Evolutionary conservation across 495 filamentous ascomycete genomes (phyloP), one percentile per base, ranked within the genome.

Genomic region (Elasticomyces elasticus): DNA sequence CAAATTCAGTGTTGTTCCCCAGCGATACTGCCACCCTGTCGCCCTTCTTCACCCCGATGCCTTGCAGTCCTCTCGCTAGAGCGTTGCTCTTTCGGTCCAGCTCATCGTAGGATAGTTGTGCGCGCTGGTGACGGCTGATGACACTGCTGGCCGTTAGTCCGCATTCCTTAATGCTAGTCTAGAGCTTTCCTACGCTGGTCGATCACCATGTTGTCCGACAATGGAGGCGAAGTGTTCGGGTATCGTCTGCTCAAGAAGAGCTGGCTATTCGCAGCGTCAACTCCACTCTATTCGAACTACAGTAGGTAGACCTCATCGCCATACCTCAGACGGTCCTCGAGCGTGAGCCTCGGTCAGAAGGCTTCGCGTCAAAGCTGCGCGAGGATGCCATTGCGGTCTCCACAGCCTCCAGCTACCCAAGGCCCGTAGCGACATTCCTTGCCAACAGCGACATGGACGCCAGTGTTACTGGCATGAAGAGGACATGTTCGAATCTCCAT

Each of bases 21-120:
- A 95, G 67, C 60, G 82, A 87, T 13, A 95, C 85, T 9, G 84
- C 89, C 11, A 96, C 86, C 22, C 89, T 75, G 60, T 94, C 87
- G 1, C 89, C 90, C 62, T 87, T 95, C 56, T 72, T 74, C 1
- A 96, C 87, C 1, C 89, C 89, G 1, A 83, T 71, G 0, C 81
- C 81, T 28, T 77, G 67, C 13, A 96, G 67, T 0, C 89, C 89
- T 24, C 79, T 73, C 0, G 90, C 86, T 20, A 98, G 73, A 0
- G 76, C 71, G 71, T 88, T 91, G 61, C 89, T 95, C 46, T 79
- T 76, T 5, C 70, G 67, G 65, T 96, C 85, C 11, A 98, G 79
- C 5, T 69, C 71, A 25, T 81, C 70, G 66, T 95, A 98, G 3
- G 83, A 89, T 22, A 88, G 66, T 20, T 77, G 69, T 55, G 59